A percentile compares a stretch with the other conserved stretches of the same genome.
Evolutionary conservation across 2,329 filamentous ascomycete genomes (phyloP).

Genomic region (Clarireedia paspali): DNA sequence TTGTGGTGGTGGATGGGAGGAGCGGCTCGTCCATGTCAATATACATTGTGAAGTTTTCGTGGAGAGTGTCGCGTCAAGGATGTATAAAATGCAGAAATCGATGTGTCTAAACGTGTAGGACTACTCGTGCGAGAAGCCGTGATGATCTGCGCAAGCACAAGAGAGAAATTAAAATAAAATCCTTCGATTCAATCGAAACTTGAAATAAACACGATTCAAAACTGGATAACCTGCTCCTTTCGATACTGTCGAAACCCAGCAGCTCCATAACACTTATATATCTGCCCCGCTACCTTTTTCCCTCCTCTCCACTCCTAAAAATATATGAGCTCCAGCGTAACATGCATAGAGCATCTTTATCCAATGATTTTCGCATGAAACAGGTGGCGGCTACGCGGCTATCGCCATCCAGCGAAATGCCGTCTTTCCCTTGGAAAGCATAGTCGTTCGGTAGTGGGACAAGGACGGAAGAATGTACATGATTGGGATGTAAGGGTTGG

Average conservation of each 20-base stretch:
- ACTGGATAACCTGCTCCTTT: not conserved
- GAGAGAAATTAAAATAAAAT: not conserved
- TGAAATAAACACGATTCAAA: not conserved
- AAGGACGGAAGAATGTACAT: not conserved
- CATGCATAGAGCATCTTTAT: not conserved
- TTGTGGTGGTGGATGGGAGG: not conserved
- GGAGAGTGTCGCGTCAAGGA: not conserved
- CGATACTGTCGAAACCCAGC: not conserved
- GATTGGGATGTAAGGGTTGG: not conserved
- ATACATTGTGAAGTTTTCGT: not conserved
- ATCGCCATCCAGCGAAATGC: not conserved
- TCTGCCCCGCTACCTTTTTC: not conserved
- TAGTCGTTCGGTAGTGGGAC: not conserved
- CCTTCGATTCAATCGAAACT: not conserved
- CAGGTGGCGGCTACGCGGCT: not conserved
- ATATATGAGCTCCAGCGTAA: not conserved
- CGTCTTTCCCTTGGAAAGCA: too few relatives aligned
- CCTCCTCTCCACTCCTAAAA: not conserved
- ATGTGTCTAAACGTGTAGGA: too few relatives aligned
- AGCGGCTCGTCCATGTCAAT: conserved; percentile 6
- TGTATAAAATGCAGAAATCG: not conserved
- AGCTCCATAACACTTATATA: not conserved
- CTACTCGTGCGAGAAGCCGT: not conserved
- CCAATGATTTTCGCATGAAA: not conserved
- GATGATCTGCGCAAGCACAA: not conserved